Evolutionary conservation across 2,329 filamentous ascomycete genomes (phyloP), one percentile per base, ranked within the genome.

Genomic region (Sphaerulina populicola): DNA sequence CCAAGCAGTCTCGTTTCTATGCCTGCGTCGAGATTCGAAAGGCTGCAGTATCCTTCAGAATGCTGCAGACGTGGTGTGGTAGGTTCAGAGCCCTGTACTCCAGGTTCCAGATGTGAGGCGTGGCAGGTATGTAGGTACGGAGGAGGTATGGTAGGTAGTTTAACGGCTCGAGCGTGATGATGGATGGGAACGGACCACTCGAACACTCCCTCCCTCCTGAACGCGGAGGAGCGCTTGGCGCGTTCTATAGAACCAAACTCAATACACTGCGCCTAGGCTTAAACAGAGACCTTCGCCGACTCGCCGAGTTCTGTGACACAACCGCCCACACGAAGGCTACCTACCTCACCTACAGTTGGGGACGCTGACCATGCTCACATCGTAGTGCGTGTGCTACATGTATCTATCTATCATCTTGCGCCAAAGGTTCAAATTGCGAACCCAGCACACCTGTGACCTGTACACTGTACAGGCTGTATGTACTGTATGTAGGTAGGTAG

Each of bases 71-170:
- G 10, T 9, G 31, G 31, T n/a, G 31, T 11, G 4, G 10, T 35
- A 35, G 31, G 31, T 35, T n/a, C 10, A 4, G 12, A 4, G 10
- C 6, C 31, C 31, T 35, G 10, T 35, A 35, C 3, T 51, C 49
- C 49, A 51, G 51, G 51, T 53, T 46, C 49, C 51, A 47, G 14
- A 40, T 35, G 38, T 46, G 46, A 49, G 51, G 49, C 46, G 51
- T 49, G 46, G 14, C 6, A 21, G 15, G 36, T 36, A 41, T 11
- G 31, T 35, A 37, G 23, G 23, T 7, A 27, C 23, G 23, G 6
- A 27, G 23, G 23, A 27, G 23, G 23, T 27, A 27, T 6, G 23
- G 23, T 27, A 23, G 10, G 35, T 37, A 21, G n/a, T 14, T 10
- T 36, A 29, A 29, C 27, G 46, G 46, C 46, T 48, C 46, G 46